phyloP scores from a whole-genome alignment of 2,329 filamentous ascomycete species.

The Ophiostoma fasciatum region DNA sequence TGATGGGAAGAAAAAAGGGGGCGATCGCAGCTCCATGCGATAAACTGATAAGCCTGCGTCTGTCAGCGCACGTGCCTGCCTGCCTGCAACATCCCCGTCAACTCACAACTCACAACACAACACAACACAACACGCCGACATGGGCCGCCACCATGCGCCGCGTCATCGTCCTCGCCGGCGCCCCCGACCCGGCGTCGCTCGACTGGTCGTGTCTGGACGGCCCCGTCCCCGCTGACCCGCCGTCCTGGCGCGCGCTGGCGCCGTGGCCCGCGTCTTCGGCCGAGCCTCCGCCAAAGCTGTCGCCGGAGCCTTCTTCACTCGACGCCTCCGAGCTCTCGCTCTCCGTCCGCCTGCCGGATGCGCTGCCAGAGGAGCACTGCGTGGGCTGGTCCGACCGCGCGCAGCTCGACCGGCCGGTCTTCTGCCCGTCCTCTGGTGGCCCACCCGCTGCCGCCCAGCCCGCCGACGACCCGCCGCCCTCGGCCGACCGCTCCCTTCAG shows the following conservation, averaged over 20 bases:
- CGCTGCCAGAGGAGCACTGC: constrained; percentile 15
- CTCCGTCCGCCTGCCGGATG: constrained; percentile 21
- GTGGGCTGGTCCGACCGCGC: constrained; percentile 16
- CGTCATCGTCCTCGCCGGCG: constrained; percentile 30
- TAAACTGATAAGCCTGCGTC: too few species aligned
- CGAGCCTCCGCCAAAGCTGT: not conserved
- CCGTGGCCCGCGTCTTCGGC: too few species aligned
- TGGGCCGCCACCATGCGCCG: constrained; percentile 13
- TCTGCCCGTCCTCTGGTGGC: too few species aligned
- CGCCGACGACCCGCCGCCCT: too few species aligned
- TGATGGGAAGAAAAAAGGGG: too few species aligned
- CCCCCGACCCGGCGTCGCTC: constrained; percentile 39
- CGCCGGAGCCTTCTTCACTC: constrained; percentile 28
- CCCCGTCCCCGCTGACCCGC: not conserved
- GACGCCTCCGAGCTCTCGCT: constrained; percentile 16
- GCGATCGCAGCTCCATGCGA: too few species aligned
- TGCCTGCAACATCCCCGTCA: too few species aligned
- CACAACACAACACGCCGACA: too few species aligned
- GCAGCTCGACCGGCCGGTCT: too few species aligned
- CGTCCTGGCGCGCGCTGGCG: not conserved
- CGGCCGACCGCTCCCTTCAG: too few species aligned
- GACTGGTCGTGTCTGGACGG: constrained; percentile 33
- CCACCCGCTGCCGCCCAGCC: constrained; percentile 10
- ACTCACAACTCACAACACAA: too few species aligned
- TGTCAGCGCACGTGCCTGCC: too few species aligned